A percentile compares a stretch with the other conserved stretches of the same genome.
Evolutionary conservation across 345 rosid species (phyloP).

Genomic region (Iberis pinnata): DNA sequence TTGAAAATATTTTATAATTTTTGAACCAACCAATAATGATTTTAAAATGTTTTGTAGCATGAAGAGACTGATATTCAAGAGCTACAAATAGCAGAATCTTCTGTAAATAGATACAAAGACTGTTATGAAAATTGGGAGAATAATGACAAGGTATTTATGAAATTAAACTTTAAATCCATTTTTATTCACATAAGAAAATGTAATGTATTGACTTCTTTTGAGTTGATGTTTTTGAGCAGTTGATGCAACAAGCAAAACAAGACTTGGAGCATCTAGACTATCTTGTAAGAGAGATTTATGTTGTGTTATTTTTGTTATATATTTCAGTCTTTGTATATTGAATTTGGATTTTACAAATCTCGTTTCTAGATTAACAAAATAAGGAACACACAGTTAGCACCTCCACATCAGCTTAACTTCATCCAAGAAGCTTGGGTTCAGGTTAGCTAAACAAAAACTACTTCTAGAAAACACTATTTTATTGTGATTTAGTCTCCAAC

Average conservation of each 20-base stretch:
- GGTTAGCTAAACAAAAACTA: slow-evolving; percentile 32
- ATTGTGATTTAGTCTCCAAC: too few relatives aligned
- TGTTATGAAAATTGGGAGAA: slow-evolving; percentile 9
- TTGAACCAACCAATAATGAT: too few relatives aligned
- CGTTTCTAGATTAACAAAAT: slow-evolving; percentile 38
- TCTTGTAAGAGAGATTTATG: slow-evolving; percentile 17
- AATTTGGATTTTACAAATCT: neutral
- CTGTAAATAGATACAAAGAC: slow-evolving; percentile 10
- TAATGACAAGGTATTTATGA: slow-evolving; percentile 16
- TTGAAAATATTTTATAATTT: too few relatives aligned
- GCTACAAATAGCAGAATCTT: slow-evolving; percentile 1
- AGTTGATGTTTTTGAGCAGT: slow-evolving; percentile 10
- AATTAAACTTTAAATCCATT: slow-evolving; percentile 12
- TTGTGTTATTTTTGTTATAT: slow-evolving; percentile 14
- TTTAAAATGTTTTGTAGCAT: slow-evolving; percentile 20
- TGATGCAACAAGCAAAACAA: slow-evolving; percentile 9
- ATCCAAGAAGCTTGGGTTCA: slow-evolving; percentile 71
- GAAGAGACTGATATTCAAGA: neutral
- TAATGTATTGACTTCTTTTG: neutral
- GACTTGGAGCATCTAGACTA: neutral
- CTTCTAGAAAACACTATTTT: neutral
- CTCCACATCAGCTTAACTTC: slow-evolving; percentile 61
- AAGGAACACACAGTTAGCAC: slow-evolving; percentile 52
- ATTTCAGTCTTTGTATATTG: slow-evolving; percentile 4
- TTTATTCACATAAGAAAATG: neutral